Conservation (phyloP, 2,329 filamentous ascomycete genomes). For the Ramichloridium luteum region DNA sequence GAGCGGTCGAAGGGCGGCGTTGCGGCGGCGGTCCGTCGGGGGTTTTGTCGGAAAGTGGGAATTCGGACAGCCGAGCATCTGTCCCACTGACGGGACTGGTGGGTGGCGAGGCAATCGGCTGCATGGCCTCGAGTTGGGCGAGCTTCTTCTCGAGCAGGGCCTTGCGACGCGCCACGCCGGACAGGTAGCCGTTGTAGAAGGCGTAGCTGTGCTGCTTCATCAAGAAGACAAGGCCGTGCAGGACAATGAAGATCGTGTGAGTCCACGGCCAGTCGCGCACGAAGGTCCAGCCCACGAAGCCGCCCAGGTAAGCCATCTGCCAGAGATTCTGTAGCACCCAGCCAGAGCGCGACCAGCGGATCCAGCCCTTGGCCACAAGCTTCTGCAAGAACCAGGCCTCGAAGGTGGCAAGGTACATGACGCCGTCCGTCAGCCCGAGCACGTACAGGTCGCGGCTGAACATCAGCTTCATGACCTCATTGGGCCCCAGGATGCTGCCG, state of each 20-base stretch:
- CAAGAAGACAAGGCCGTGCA: slow-evolving; percentile 62
- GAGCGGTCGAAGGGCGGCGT: slow-evolving; percentile 25
- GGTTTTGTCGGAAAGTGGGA: slow-evolving; percentile 7
- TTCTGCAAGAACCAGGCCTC: slow-evolving; percentile 56
- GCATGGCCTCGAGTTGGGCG: slow-evolving; percentile 44
- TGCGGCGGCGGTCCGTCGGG: slow-evolving; percentile 7
- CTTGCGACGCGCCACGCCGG: slow-evolving; percentile 44
- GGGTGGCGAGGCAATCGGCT: slow-evolving; percentile 29
- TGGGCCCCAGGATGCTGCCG: slow-evolving; percentile 56
- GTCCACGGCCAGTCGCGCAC: slow-evolving; percentile 72
- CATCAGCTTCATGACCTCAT: slow-evolving; percentile 63
- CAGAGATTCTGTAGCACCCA: slow-evolving; percentile 68
- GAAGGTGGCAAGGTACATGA: slow-evolving; percentile 54
- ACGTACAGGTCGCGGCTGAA: slow-evolving; percentile 41
- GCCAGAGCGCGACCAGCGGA: slow-evolving; percentile 56
- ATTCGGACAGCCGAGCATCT: too few species aligned
- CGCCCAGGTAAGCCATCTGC: slow-evolving; percentile 53
- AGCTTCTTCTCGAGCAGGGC: slow-evolving; percentile 38
- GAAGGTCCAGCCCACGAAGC: slow-evolving; percentile 53
- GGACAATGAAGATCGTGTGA: slow-evolving; percentile 63
- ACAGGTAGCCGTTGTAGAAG: slow-evolving; percentile 61
- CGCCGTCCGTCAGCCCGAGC: slow-evolving; percentile 49
- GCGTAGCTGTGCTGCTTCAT: slow-evolving; percentile 79
- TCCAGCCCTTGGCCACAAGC: slow-evolving; percentile 43
- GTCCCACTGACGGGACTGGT: slow-evolving; percentile 23